A percentile compares a stretch with the other conserved stretches of the same genome.
Conservation (phyloP, 257 asterid species). For the Plantago elongata region DNA sequence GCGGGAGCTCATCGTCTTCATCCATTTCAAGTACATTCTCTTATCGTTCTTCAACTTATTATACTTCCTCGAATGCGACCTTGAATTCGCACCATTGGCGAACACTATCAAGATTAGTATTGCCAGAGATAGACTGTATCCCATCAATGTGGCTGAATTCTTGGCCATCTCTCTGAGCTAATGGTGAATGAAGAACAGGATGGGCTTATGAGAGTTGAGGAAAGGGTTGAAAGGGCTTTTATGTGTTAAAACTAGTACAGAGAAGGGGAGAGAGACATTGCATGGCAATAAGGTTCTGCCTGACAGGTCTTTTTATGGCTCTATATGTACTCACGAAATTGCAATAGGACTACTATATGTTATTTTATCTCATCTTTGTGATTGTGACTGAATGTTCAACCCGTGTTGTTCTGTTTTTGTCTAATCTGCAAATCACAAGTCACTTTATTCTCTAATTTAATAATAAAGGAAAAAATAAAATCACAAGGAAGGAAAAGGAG, state of each 20-base stretch:
- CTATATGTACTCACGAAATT: not conserved
- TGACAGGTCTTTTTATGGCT: slow-evolving; percentile 9
- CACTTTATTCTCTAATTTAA: not conserved
- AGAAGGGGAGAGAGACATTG: slow-evolving; percentile 3
- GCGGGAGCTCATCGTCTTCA: slow-evolving; percentile 40
- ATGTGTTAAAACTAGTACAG: not conserved
- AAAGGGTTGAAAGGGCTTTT: not conserved
- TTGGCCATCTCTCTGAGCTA: slow-evolving; percentile 10
- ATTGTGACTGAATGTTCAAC: slow-evolving; percentile 24
- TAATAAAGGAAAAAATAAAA: not conserved
- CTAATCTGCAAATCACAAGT: slow-evolving; percentile 8
- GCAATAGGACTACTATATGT: not conserved
- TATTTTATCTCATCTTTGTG: slow-evolving; percentile 26
- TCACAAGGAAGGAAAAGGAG: not conserved
- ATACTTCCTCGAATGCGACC: slow-evolving; percentile 22
- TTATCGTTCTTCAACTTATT: slow-evolving; percentile 27
- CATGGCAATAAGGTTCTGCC: slow-evolving; percentile 2
- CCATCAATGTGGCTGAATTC: slow-evolving; percentile 20
- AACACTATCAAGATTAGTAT: slow-evolving; percentile 27
- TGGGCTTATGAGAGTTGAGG: not conserved
- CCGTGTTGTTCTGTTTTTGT: slow-evolving; percentile 36
- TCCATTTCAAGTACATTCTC: slow-evolving; percentile 54
- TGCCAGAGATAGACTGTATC: slow-evolving; percentile 16
- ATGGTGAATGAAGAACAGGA: not conserved
- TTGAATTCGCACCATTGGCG: slow-evolving; percentile 21